Conservation (phyloP, 2,329 filamentous ascomycete species). For the Cladorrhinum sp. region DNA sequence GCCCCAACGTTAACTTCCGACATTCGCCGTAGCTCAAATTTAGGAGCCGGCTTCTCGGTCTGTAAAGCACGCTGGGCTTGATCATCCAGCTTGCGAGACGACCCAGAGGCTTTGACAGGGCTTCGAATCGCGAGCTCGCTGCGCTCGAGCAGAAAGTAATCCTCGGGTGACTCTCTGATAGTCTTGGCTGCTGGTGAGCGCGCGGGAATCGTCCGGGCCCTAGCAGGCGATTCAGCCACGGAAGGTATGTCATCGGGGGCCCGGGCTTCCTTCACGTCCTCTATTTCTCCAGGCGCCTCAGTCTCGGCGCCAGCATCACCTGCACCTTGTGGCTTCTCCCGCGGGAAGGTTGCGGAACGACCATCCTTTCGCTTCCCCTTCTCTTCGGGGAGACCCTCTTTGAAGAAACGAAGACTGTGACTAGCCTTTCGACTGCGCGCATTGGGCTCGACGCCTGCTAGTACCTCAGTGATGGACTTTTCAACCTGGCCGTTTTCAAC, state of each 20-base stretch:
- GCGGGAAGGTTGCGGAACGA: conserved; percentile 30
- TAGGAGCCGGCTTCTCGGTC: conserved; percentile 11
- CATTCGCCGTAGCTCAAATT: conserved; percentile 31
- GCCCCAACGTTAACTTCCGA: conserved; percentile 40
- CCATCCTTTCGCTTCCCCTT: conserved; percentile 53
- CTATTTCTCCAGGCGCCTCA: conserved; percentile 9
- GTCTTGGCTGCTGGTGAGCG: conserved; percentile 18
- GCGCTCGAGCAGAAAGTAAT: conserved; percentile 20
- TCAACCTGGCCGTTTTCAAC: conserved; percentile 57
- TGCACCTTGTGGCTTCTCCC: conserved; percentile 42
- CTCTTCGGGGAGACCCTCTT: conserved; percentile 61
- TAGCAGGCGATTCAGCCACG: conserved; percentile 1
- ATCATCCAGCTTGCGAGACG: conserved; percentile 3
- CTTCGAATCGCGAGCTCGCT: conserved; percentile 9
- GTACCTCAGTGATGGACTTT: conserved; percentile 61
- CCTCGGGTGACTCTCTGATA: conserved; percentile 21
- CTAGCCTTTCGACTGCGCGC: conserved; percentile 66
- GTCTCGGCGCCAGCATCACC: conserved; percentile 31
- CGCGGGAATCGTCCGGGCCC: conserved; percentile 12
- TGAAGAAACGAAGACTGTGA: conserved; percentile 65
- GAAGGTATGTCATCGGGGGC: conserved; percentile 5
- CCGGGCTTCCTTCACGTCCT: conserved; percentile 14
- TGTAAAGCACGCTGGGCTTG: conserved; percentile 7
- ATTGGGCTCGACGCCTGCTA: conserved; percentile 60
- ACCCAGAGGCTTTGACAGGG: conserved; percentile 3